Conservation (phyloP, 768 basidiomycete species). For the Collybia nuda region DNA sequence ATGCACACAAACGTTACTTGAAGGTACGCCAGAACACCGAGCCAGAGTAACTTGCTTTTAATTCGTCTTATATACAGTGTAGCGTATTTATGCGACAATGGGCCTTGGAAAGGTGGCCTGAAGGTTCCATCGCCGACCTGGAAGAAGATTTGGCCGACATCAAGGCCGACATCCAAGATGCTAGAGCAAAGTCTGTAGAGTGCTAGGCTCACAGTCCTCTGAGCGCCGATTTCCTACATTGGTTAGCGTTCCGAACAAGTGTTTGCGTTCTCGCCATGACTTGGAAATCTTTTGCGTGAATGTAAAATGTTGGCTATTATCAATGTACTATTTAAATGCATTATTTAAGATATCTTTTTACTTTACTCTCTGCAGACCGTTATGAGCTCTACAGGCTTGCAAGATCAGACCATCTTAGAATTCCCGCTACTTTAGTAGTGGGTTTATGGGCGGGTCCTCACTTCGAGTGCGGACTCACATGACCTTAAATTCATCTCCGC, state of each 20-base stretch:
- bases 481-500: too few relatives aligned
- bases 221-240: too few relatives aligned
- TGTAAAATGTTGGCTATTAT: neutral
- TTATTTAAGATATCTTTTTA: too few relatives aligned
- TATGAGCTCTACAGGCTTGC: too few relatives aligned
- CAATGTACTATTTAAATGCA: constrained; percentile 1
- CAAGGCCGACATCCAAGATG: constrained; percentile 54
- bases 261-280: neutral
- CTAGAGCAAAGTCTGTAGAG: constrained; percentile 11
- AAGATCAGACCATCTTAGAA: too few relatives aligned
- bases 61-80: constrained; percentile 44
- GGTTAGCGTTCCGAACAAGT: too few relatives aligned
- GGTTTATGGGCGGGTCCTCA: too few relatives aligned
- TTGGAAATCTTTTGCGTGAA: neutral
- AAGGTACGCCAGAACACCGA: constrained; percentile 51
- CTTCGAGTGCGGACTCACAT: too few relatives aligned
- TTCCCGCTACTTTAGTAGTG: too few relatives aligned
- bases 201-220: neutral
- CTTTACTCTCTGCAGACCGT: too few relatives aligned
- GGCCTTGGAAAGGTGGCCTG: constrained; percentile 77
- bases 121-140: constrained; percentile 59
- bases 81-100: constrained; percentile 83
- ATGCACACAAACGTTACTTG: constrained; percentile 84
- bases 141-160: constrained; percentile 56
- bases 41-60: neutral